Base-by-base conservation (phyloP, 495 filamentous ascomycete genomes). In the Geopyxis carbonaria region DNA sequence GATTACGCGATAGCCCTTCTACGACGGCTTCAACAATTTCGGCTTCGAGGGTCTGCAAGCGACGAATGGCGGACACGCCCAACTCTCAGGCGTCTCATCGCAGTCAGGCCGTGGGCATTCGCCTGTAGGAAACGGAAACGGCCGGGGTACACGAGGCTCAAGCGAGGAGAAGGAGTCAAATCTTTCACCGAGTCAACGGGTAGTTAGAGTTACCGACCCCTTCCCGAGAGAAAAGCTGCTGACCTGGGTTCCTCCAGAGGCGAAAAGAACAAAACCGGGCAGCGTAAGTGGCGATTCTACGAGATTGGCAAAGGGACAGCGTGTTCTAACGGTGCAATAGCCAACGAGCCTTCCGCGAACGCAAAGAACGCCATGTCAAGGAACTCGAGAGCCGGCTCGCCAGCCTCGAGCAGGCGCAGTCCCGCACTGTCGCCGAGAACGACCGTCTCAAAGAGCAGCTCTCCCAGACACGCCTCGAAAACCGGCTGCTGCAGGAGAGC, bases 211-310 rank as follows among this genome's bases (percentile, higher is more conserved):
- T n/a, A n/a, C n/a, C n/a, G n/a, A n/a, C n/a, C n/a, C n/a, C n/a
- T n/a, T n/a, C n/a, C n/a, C n/a, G n/a, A n/a, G n/a, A n/a, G n/a
- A n/a, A n/a, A n/a, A n/a, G n/a, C n/a, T n/a, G n/a, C n/a, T n/a
- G n/a, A n/a, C n/a, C n/a, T n/a, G n/a, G n/a, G n/a, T 3, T 11
- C 16, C 30, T 22, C 24, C 45, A 53, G 50, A 53, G 83, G 58
- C 73, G 89, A 45, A 97, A 97, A 61, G 87, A 81, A 33, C 87
- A 97, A 62, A 97, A 97, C 46, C 68, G 89, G 56, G 85, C 86
- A 60, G 87, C 87, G 87, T 95, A 77, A 56, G 81, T 22, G 34
- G 16, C 22, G 4, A 24, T 18, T 29, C 45, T 15, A 32, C 18
- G 31, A 10, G n/a, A 2, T 7, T 34, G n/a, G n/a, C n/a, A n/a